Evolutionary conservation across 129 eudicot species (phyloP).

Genomic region (Helichrysum umbraculigerum): DNA sequence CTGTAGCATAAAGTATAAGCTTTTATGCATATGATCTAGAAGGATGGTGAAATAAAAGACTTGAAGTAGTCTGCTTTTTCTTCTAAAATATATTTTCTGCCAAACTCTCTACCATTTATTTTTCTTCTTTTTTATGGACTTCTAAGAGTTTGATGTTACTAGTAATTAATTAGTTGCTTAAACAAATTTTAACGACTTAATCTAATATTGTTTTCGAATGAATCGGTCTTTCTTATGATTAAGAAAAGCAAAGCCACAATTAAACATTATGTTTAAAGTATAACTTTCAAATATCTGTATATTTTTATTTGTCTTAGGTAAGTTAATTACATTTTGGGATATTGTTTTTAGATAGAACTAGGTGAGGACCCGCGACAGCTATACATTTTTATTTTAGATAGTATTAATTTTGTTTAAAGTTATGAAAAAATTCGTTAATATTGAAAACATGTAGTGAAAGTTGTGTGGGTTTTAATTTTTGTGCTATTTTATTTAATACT

Average conservation of each 20-base stretch:
- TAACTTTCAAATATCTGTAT: neutral
- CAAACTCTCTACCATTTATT: slow-evolving; percentile 26
- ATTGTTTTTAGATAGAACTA: slow-evolving; percentile 3
- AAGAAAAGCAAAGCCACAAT: neutral
- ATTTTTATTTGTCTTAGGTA: neutral
- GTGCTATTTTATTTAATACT: too few relatives aligned
- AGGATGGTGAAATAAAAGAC: slow-evolving; percentile 25
- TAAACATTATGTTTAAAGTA: neutral
- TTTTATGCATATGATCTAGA: slow-evolving; percentile 23
- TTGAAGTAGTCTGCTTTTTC: slow-evolving; percentile 1
- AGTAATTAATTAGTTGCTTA: neutral
- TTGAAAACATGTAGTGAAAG: too few relatives aligned
- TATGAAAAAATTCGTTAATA: too few relatives aligned
- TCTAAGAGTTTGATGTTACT: neutral
- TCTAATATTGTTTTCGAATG: neutral
- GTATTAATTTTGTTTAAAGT: too few relatives aligned
- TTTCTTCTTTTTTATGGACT: neutral
- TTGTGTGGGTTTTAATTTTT: too few relatives aligned
- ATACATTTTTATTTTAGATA: too few relatives aligned
- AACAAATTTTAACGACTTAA: neutral
- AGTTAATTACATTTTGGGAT: neutral
- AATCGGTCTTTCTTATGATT: neutral
- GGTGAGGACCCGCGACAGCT: too few relatives aligned
- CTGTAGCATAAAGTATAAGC: slow-evolving; percentile 18
- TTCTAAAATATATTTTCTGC: slow-evolving; percentile 15